phyloP scores from a whole-genome alignment of 345 rosid genomes.

The Citrus australasica region DNA sequence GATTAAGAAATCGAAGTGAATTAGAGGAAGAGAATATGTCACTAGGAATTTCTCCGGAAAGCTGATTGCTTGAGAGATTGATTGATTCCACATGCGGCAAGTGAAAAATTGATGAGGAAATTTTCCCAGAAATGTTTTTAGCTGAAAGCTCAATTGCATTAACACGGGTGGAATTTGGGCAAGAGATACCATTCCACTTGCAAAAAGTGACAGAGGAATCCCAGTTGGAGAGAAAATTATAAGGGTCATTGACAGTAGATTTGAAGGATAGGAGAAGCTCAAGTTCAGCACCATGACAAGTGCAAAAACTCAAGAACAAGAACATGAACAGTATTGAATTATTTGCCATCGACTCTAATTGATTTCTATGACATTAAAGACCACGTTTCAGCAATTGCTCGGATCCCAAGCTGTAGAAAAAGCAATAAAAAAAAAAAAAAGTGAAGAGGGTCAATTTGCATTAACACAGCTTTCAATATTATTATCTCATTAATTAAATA shows the following conservation, averaged over 20 bases:
- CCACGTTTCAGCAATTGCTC: constrained; percentile 17
- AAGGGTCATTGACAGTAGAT: constrained; percentile 60
- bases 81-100: constrained; percentile 51
- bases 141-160: constrained; percentile 43
- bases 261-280: constrained; percentile 70
- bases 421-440: background rate
- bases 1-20: constrained; percentile 63
- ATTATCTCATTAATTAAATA: no score
- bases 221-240: constrained; percentile 64
- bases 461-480: constrained; percentile 2
- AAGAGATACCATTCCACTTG: constrained; percentile 69
- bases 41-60: constrained; percentile 50
- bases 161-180: constrained; percentile 54
- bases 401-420: constrained; percentile 45
- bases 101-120: constrained; percentile 42
- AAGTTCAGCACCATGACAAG: constrained; percentile 42
- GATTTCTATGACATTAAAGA: constrained; percentile 19
- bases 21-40: constrained; percentile 47
- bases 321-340: constrained; percentile 20
- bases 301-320: constrained; percentile 29
- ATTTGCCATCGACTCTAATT: constrained; percentile 25
- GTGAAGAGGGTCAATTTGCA: background rate
- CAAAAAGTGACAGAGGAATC: constrained; percentile 48
- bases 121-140: constrained; percentile 62
- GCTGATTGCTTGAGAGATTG: constrained; percentile 64